These are phyloP conservation scores for Geotrichum citri-aurantii DNA, from an alignment of 1,139 yeast genomes.

Conservation along the genomic window DNA sequence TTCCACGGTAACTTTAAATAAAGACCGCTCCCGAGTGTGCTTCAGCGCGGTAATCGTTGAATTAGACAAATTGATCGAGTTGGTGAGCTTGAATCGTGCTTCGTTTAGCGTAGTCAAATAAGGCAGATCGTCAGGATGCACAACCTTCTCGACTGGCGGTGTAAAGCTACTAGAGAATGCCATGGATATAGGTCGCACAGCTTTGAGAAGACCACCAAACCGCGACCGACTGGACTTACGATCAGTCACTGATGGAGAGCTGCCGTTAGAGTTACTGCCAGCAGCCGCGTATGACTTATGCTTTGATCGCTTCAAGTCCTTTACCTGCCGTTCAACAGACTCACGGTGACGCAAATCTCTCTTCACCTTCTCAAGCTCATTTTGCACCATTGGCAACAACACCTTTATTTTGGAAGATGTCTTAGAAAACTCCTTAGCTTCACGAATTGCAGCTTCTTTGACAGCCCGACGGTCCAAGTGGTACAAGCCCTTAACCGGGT, in stretches of 20 bases:
- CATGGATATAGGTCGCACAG: conserved; percentile 41
- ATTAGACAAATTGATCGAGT: conserved; percentile 50
- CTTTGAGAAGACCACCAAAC: conserved; percentile 37
- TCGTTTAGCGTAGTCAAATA: conserved; percentile 42
- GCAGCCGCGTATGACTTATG: background rate
- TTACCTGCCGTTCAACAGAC: conserved; percentile 39
- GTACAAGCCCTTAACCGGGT: conserved; percentile 29
- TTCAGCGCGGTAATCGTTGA: conserved; percentile 29
- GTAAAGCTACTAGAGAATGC: conserved; percentile 32
- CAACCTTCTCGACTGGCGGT: conserved; percentile 40
- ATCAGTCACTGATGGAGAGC: background rate
- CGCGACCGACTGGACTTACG: conserved; percentile 19
- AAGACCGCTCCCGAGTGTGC: conserved; percentile 27
- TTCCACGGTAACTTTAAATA: conserved; percentile 60
- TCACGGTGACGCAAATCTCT: conserved; percentile 48
- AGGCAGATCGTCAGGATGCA: conserved; percentile 57
- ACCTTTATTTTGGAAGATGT: conserved; percentile 37
- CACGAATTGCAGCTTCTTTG: conserved; percentile 42
- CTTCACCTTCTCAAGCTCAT: conserved; percentile 47
- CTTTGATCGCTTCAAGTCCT: conserved; percentile 31
- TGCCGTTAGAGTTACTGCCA: background rate
- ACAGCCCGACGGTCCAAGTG: conserved; percentile 32
- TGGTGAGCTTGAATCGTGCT: conserved; percentile 48
- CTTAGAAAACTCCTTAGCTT: conserved; percentile 38
- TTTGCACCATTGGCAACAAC: conserved; percentile 42